Conservation (phyloP, 139 green algal species). For the Chlamydomonas sp. region DNA sequence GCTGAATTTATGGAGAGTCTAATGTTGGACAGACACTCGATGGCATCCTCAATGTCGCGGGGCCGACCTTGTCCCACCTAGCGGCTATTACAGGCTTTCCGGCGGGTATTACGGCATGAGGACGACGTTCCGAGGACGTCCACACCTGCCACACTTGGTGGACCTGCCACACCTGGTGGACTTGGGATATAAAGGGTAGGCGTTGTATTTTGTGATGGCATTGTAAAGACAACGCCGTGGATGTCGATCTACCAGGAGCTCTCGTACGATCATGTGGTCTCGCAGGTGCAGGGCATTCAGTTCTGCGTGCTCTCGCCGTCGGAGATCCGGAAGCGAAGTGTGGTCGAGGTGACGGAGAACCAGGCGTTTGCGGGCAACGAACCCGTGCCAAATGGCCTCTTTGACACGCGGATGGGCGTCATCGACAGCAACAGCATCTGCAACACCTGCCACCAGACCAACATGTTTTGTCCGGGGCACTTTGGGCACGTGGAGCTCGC, state of each 20-base stretch:
- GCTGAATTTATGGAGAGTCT: too few relatives aligned
- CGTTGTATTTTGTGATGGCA: too few relatives aligned
- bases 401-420: constrained; percentile 82
- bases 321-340: constrained; percentile 76
- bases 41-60: too few relatives aligned
- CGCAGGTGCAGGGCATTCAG: constrained; percentile 75
- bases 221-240: too few relatives aligned
- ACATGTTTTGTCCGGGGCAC: constrained; percentile 86
- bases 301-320: constrained; percentile 87
- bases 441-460: constrained; percentile 53
- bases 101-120: too few relatives aligned
- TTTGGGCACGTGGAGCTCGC: constrained; percentile 95
- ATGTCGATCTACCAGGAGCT: constrained; percentile 20
- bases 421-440: constrained; percentile 71
- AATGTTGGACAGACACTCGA: too few relatives aligned
- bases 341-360: constrained; percentile 61
- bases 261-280: constrained; percentile 27
- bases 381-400: constrained; percentile 70
- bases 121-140: too few relatives aligned
- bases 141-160: too few relatives aligned
- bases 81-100: too few relatives aligned
- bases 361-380: constrained; percentile 77
- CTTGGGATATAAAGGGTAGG: too few relatives aligned
- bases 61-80: too few relatives aligned
- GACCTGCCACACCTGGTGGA: too few relatives aligned